A percentile compares a stretch with the other conserved stretches of the same genome.
phyloP scores from a whole-genome alignment of 179 eudicot species.

The Beta macrorhiza region DNA sequence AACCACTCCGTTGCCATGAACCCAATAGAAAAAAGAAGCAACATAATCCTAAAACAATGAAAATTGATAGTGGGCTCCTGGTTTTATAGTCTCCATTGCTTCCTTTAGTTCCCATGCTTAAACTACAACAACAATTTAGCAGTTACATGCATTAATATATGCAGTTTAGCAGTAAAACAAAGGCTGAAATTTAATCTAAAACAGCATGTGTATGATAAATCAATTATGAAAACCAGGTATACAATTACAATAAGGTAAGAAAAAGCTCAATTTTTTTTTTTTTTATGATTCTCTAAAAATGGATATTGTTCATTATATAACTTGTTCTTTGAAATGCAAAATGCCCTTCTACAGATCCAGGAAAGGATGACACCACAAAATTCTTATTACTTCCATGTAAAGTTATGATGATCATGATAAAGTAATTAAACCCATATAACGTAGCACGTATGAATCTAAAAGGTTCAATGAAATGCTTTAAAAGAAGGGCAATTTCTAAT shows the following conservation, averaged over 20 bases:
- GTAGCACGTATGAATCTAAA: background rate
- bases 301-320: background rate
- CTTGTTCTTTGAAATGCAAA: background rate
- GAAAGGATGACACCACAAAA: background rate
- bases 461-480: background rate
- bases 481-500: background rate
- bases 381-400: background rate
- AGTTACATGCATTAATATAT: background rate
- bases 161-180: background rate
- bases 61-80: slow-evolving; percentile 39
- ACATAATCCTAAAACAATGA: slow-evolving; percentile 36
- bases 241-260: too few species aligned
- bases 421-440: background rate
- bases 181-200: background rate
- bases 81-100: slow-evolving; percentile 50
- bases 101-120: slow-evolving; percentile 52
- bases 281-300: background rate
- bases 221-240: background rate
- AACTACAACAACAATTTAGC: slow-evolving; percentile 28
- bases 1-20: slow-evolving; percentile 48
- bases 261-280: too few species aligned
- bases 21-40: slow-evolving; percentile 40
- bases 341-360: background rate
- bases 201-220: background rate
- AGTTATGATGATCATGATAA: background rate